These are phyloP conservation scores for Mycena indigotica DNA, from an alignment of 768 basidiomycete genomes.

Conservation along the genomic window DNA sequence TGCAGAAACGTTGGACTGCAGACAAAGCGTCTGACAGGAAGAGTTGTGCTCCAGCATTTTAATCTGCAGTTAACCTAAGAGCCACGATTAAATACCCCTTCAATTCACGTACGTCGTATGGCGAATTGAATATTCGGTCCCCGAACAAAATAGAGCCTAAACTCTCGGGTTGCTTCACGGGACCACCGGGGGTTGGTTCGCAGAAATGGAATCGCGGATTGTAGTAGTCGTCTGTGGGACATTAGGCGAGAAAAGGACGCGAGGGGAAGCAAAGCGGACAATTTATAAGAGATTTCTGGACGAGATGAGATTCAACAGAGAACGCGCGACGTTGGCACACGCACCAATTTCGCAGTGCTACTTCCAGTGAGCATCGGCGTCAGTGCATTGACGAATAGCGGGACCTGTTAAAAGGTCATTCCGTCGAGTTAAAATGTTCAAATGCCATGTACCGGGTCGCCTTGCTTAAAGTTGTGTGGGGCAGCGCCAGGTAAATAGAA, in stretches of 20 bases:
- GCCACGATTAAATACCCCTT: no score
- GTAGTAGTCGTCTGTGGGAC: conserved; percentile 84
- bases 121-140: conserved; percentile 90
- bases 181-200: conserved; percentile 67
- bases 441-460: conserved; percentile 45
- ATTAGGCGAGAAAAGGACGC: conserved; percentile 10
- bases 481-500: conserved; percentile 95
- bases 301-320: not conserved
- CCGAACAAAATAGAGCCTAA: conserved; percentile 95
- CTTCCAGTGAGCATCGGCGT: conserved; percentile 78
- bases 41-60: conserved; percentile 76
- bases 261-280: conserved; percentile 49
- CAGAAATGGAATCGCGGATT: conserved; percentile 87
- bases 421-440: not conserved
- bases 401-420: conserved; percentile 42
- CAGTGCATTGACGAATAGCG: conserved; percentile 83
- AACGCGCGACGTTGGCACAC: conserved; percentile 33
- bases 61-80: conserved; percentile 52
- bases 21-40: conserved; percentile 80
- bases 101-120: conserved; percentile 81
- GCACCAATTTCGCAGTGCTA: conserved; percentile 74
- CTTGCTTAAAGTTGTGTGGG: conserved; percentile 74
- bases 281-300: conserved; percentile 87
- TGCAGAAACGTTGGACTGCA: conserved; percentile 50
- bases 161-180: conserved; percentile 58